Conservation (phyloP, 345 rosid genomes). For the Excoecaria agallocha region DNA sequence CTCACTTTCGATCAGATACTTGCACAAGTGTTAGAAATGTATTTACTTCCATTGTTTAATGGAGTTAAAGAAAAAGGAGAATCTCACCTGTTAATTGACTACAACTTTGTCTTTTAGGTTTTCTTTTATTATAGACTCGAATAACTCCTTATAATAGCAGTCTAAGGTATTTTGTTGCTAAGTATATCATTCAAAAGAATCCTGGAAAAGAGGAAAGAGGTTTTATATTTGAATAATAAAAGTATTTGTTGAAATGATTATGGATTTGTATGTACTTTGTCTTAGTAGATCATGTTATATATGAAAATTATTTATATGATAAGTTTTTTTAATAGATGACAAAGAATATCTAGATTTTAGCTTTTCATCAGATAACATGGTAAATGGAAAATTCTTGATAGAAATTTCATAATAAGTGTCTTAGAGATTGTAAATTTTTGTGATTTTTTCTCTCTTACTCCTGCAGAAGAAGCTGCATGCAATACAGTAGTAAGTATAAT, state of each 20-base stretch:
- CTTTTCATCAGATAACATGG: not conserved
- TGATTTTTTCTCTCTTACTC: conserved; percentile 79
- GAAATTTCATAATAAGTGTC: conserved; percentile 12
- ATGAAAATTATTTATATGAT: not conserved
- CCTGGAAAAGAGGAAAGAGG: not conserved
- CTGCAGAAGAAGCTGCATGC: conserved; percentile 63
- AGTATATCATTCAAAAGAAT: not conserved
- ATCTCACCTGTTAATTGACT: not conserved
- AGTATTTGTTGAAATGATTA: not conserved
- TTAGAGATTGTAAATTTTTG: conserved; percentile 86
- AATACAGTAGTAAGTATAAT: conserved; percentile 59
- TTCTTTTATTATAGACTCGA: too few relatives aligned
- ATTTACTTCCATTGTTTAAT: not conserved
- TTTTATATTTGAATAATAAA: too few relatives aligned
- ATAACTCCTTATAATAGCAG: not conserved
- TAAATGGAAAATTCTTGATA: not conserved
- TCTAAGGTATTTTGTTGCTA: not conserved
- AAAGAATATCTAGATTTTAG: not conserved
- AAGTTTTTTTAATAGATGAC: too few relatives aligned
- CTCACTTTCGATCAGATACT: not conserved
- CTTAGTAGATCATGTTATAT: not conserved
- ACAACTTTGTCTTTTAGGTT: not conserved
- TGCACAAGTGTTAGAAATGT: not conserved
- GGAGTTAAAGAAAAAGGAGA: not conserved
- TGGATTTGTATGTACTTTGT: not conserved